A percentile compares a stretch with the other conserved stretches of the same genome.
phyloP scores from a whole-genome alignment of 352 stramenopile species.

The Phytophthora ramorum region DNA sequence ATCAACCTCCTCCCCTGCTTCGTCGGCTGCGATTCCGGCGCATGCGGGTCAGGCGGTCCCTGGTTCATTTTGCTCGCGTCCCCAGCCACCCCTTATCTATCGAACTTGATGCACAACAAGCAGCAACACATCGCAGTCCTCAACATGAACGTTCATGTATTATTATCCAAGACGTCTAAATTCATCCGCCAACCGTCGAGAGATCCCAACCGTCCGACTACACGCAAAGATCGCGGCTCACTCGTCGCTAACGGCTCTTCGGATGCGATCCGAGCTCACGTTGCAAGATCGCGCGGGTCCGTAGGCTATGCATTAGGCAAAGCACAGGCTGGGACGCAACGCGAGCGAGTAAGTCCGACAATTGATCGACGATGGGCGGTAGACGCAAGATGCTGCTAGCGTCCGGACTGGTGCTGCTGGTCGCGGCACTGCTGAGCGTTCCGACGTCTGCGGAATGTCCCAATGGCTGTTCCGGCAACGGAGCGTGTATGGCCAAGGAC shows the following conservation, averaged over 20 bases:
- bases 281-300: constrained; percentile 26
- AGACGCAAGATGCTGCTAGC: constrained; percentile 25
- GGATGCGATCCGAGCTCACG: background rate
- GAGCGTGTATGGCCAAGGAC: constrained; percentile 81
- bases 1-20: constrained; percentile 47
- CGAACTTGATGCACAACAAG: background rate
- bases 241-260: constrained; percentile 35
- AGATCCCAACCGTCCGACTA: constrained; percentile 10
- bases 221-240: constrained; percentile 2
- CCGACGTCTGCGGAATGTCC: constrained; percentile 60
- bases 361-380: constrained; percentile 23
- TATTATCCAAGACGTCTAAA: constrained; percentile 27
- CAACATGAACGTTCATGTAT: constrained; percentile 14
- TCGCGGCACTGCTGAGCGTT: constrained; percentile 26
- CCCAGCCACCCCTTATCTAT: too few relatives aligned
- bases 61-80: constrained; percentile 28
- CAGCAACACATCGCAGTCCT: background rate
- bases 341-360: background rate
- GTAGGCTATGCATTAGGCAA: constrained; percentile 31
- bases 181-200: constrained; percentile 22
- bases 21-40: constrained; percentile 31
- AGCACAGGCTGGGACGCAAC: constrained; percentile 18
- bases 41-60: constrained; percentile 18
- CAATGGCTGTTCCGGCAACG: constrained; percentile 85
- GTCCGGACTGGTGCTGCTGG: constrained; percentile 28